Base-by-base conservation (phyloP, 1,284 basidiomycete genomes). In the Wallemia mellicola region DNA sequence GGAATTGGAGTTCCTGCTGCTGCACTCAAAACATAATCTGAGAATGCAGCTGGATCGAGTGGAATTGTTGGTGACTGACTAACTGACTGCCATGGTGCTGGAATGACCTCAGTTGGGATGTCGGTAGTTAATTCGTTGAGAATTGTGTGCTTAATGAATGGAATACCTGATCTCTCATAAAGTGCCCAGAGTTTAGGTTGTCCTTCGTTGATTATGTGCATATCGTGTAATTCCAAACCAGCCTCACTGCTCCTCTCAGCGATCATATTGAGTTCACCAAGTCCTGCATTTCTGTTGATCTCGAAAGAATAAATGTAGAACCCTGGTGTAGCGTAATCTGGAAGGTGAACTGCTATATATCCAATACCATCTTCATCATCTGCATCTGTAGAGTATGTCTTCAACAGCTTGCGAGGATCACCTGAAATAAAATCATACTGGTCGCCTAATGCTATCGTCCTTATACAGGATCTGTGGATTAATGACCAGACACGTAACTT, bases 401-500 rank as follows among this genome's bases (percentile, higher is more conserved):
- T 28, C 25, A 17, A 27, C 17, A 19, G 33, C 11, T 60, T 57
- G 59, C 58, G 26, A 38, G 15, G 61, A 63, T 30, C 59, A 58
- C 5, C 68, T 67, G 1, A 65, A 62, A 2, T 62, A 26, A 2
- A 68, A 58, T 56, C 69, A 61, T 0, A 65, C 61, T 24, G 64
- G 61, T 11, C 64, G 64, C 2, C 63, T 57, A 7, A 65, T 63
- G 14, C 68, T 62, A 24, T 61, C 48, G 2, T 67, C 64, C 59
- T 28, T 2, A 81, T 74, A 67, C 82, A 83, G 27, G 81, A 80
- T 58, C 77, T 73, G 65, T 78, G 77, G 48, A 77, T 63, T 79
- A 68, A 60, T 57, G 65, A 80, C 87, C 88, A 95, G 54, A 84
- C 74, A 58, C 86, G 77, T 55, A 94, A 73, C 60, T 81, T 82